Evolutionary conservation across 192 early-diverging fungal species (phyloP).

Genomic region (Coemansia guatemalensis): DNA sequence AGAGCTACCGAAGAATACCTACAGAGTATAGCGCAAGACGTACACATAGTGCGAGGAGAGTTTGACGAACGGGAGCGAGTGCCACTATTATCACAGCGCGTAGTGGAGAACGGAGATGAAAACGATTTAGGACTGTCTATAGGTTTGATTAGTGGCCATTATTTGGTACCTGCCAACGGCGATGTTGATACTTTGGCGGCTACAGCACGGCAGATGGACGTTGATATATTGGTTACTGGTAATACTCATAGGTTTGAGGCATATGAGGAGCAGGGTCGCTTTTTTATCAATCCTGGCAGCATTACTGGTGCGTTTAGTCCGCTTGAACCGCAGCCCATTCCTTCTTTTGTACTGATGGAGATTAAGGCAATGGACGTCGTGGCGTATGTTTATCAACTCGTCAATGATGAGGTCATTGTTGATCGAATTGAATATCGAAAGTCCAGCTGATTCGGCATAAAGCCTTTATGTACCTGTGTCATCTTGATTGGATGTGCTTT

Average conservation of each 20-base stretch:
- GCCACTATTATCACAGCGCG: slow-evolving; percentile 55
- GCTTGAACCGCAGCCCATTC: slow-evolving; percentile 53
- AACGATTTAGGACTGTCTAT: slow-evolving; percentile 51
- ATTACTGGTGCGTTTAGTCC: slow-evolving; percentile 83
- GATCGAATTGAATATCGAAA: slow-evolving; percentile 91
- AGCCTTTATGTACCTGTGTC: too few relatives aligned
- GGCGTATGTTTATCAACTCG: slow-evolving; percentile 92
- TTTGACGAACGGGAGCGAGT: slow-evolving; percentile 12
- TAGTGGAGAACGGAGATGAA: slow-evolving; percentile 43
- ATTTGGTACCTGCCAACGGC: slow-evolving; percentile 62
- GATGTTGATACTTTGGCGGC: slow-evolving; percentile 70
- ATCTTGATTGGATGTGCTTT: neutral
- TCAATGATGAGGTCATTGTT: slow-evolving; percentile 89
- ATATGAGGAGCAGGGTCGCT: slow-evolving; percentile 87
- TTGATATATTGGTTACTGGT: slow-evolving; percentile 86
- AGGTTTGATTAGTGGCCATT: slow-evolving; percentile 86
- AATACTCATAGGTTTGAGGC: slow-evolving; percentile 91
- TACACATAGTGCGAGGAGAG: slow-evolving; percentile 78
- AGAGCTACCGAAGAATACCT: slow-evolving; percentile 87
- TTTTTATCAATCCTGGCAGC: slow-evolving; percentile 95
- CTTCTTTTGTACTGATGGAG: slow-evolving; percentile 97
- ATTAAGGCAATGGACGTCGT: slow-evolving; percentile 72
- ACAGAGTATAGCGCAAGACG: slow-evolving; percentile 73
- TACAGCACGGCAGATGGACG: slow-evolving; percentile 85
- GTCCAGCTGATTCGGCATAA: slow-evolving; percentile 2